Conservation (phyloP, 1,139 yeast genomes). For the Oligophagozyma castellii region DNA sequence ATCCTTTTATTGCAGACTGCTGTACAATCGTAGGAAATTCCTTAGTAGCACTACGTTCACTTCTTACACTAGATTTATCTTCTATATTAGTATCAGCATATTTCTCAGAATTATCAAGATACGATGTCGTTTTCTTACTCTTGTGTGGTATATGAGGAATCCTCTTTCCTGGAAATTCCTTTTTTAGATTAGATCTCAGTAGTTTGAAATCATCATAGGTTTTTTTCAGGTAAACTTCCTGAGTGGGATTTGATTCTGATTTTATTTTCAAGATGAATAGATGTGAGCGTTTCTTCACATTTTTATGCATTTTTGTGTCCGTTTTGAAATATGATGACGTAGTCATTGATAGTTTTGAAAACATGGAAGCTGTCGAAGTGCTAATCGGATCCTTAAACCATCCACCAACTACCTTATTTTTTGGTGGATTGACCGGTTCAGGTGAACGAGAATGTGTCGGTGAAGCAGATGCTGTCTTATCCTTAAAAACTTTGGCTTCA, state of each 20-base stretch:
- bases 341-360: conserved; percentile 19
- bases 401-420: conserved; percentile 6
- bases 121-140: conserved; percentile 27
- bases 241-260: conserved; percentile 19
- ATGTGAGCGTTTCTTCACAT: conserved; percentile 15
- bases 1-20: background rate
- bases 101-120: background rate
- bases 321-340: background rate
- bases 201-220: conserved; percentile 53
- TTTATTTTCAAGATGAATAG: conserved; percentile 34
- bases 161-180: conserved; percentile 55
- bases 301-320: background rate
- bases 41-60: conserved; percentile 9
- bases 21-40: conserved; percentile 4
- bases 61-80: conserved; percentile 5
- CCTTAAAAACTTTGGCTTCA: background rate
- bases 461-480: conserved; percentile 1
- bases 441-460: conserved; percentile 1
- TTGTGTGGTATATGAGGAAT: conserved; percentile 52
- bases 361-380: conserved; percentile 9
- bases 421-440: conserved; percentile 1
- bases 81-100: no score
- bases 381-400: conserved; percentile 23
- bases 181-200: conserved; percentile 38
- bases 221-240: conserved; percentile 39